Evolutionary conservation across 768 basidiomycete species (phyloP), one percentile per base, ranked within the genome.

Genomic region (Russula sp.): DNA sequence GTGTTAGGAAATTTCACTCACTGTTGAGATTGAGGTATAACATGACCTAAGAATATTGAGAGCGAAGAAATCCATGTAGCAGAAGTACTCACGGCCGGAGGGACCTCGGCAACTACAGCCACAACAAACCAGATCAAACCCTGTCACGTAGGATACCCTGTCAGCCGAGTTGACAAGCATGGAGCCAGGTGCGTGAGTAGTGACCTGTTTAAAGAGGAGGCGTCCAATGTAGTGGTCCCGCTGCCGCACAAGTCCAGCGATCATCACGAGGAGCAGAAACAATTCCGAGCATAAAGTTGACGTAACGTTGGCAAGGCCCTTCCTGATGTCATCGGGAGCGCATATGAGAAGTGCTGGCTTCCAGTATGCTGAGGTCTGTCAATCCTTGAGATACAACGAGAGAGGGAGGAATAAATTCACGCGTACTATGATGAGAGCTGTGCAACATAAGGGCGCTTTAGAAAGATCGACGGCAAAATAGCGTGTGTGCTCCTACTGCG

Each of bases 101-200:
- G 64, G 20, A 62, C 37, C 16, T 65, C 54, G 16, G 44, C 20
- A 27, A 57, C 34, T 44, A 49, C 57, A 31, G 64, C 60, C 49
- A 62, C 49, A 39, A 44, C 7, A 40, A 65, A 40, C 55, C 64
- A 65, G 39, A 65, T 39, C 35, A 65, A 22, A 16, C 60, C 61
- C 64, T 62, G 40, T 44, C n/a, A 9, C 6, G 16, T 27, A 27
- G 2, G 22, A 27, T 27, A 27, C 22, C 22, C 22, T 1, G 2
- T 27, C 22, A 27, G 22, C 22, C 22, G 22, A 27, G 22, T 27
- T 27, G 22, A 27, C 22, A 27, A 27, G 22, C 22, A 27, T 27
- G 9, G 27, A 48, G 9, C 7, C 2, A 16, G n/a, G 16, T 16
- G 34, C 5, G 47, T 34, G 32, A 31, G 37, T 27, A 50, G 14